These are phyloP conservation scores for Capsella bursapastoris DNA, from an alignment of 345 rosid species.

Conservation along the genomic window DNA sequence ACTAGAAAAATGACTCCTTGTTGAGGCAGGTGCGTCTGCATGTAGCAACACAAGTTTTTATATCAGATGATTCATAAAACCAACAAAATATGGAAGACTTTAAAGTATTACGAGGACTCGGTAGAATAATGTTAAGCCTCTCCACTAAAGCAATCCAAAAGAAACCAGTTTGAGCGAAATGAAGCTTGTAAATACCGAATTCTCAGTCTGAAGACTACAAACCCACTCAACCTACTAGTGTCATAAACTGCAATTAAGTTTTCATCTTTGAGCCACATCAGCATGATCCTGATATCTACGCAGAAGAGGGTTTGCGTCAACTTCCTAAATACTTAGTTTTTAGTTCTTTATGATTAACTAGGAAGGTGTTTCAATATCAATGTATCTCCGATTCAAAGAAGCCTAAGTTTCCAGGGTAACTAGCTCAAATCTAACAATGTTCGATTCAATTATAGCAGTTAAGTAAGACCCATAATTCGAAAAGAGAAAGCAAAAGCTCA, in stretches of 20 bases:
- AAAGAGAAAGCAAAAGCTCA: not conserved
- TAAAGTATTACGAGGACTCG: not conserved
- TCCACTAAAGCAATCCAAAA: not conserved
- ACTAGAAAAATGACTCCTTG: slow-evolving; percentile 53
- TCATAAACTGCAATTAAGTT: slow-evolving; percentile 4
- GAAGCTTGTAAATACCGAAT: not conserved
- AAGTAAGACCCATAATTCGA: slow-evolving; percentile 20
- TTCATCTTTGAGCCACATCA: not conserved
- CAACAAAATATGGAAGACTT: not conserved
- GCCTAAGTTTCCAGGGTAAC: slow-evolving; percentile 10
- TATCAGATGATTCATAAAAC: not conserved
- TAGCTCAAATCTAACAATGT: not conserved
- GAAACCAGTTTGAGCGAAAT: not conserved
- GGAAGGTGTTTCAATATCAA: not conserved
- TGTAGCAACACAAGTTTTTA: slow-evolving; percentile 18
- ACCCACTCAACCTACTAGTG: not conserved
- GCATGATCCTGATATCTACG: not conserved
- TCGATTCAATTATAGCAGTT: not conserved
- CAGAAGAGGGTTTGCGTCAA: not conserved
- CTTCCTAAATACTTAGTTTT: not conserved
- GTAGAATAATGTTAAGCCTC: not conserved
- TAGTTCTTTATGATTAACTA: not conserved
- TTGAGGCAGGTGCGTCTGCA: slow-evolving; percentile 53
- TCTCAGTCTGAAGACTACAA: not conserved
- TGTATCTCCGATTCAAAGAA: not conserved